phyloP scores from a whole-genome alignment of 768 basidiomycete genomes.

The Amanita jacksonii region DNA sequence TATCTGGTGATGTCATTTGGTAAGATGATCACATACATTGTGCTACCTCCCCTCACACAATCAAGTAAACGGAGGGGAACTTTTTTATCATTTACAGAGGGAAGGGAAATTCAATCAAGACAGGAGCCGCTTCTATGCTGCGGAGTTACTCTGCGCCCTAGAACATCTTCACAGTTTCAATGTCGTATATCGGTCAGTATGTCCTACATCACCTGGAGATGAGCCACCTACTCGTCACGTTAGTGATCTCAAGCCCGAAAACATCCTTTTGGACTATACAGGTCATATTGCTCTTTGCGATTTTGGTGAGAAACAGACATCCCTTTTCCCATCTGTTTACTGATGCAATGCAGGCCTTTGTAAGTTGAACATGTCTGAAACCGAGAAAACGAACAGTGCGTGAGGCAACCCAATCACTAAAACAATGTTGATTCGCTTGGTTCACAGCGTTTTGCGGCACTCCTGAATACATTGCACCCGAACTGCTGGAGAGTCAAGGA shows the following conservation, averaged over 20 bases:
- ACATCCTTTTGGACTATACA: constrained; percentile 94
- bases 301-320: constrained; percentile 47
- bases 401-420: neutral
- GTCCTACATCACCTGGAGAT: neutral
- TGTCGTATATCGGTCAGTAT: constrained; percentile 84
- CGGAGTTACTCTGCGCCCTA: constrained; percentile 90
- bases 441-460: constrained; percentile 89
- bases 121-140: constrained; percentile 93
- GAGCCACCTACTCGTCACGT: constrained; percentile 2
- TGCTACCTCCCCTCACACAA: constrained; percentile 2
- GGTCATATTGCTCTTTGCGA: constrained; percentile 98
- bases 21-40: constrained; percentile 23
- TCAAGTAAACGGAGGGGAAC: constrained; percentile 90
- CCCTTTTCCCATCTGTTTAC: neutral
- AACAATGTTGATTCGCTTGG: constrained; percentile 2
- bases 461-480: constrained; percentile 97
- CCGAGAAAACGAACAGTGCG: constrained; percentile 94
- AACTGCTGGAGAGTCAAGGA: constrained; percentile 91
- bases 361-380: constrained; percentile 95
- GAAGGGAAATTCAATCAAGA: constrained; percentile 95
- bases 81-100: constrained; percentile 95
- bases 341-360: constrained; percentile 50
- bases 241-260: constrained; percentile 95
- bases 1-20: constrained; percentile 97
- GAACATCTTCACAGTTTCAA: constrained; percentile 98